Evolutionary conservation across 441 rosid genomes (phyloP), one percentile per base, ranked within the genome.

Genomic region (Aleurites moluccanus): DNA sequence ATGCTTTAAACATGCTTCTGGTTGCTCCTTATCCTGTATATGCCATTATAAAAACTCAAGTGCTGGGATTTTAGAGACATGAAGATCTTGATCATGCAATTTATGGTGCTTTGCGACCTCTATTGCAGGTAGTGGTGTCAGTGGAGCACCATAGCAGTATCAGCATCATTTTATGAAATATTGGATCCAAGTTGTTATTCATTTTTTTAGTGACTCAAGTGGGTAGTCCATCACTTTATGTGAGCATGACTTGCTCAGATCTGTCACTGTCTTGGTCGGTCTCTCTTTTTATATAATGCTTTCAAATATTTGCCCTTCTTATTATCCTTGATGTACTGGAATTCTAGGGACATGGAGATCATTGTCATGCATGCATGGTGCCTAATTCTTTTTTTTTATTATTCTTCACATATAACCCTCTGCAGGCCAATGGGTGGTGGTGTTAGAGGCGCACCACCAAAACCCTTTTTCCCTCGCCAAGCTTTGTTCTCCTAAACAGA

Each of bases 311-410:
- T 63, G 25, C 25, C 20, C 60, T 38, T 38, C 40, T 44, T n/a
- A n/a, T 65, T 27, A 15, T 14, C 56, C n/a, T 66, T 27, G 42
- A 44, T 69, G 28, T 79, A 76, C 60, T 79, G 71, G 79, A 64
- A 25, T 47, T 75, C 27, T 74, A 50, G 75, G 73, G 72, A 77
- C 77, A 69, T 28, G 67, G 18, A 71, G 74, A 75, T 73, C 45
- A 10, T 57, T 59, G 74, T 25, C 67, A 61, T 76, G 82, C 85
- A 73, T 79, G 79, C 78, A 77, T 64, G 85, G 61, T 76, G 80
- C 40, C 18, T 23, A 33, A 8, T 8, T 38, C 8, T 70, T 15
- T 9, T 21, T 64, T 40, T n/a, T 35, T 4, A 0, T 35, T 35
- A 23, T 57, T 27, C 7, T 57, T 50, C 55, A 14, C n/a, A 16